Conservation (phyloP, 2,329 filamentous ascomycete species). For the Ceratocystis papillata region DNA sequence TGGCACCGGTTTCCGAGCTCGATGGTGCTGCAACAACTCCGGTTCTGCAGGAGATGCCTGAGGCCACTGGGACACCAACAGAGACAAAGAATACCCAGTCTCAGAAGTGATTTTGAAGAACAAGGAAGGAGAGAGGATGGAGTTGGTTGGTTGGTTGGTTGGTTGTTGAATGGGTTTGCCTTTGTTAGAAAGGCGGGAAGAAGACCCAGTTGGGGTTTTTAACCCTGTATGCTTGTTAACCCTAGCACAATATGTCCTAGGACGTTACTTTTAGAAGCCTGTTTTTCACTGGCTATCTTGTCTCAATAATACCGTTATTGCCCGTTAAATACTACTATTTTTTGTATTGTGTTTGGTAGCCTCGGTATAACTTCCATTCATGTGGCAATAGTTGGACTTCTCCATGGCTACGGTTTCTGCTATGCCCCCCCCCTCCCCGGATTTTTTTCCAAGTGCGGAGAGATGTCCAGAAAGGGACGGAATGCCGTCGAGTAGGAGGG, state of each 20-base stretch:
- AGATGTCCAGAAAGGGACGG: constrained; percentile 8
- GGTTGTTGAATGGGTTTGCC: background rate
- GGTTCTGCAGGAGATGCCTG: constrained; percentile 14
- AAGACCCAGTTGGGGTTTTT: background rate
- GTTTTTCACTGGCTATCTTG: background rate
- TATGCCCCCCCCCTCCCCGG: background rate
- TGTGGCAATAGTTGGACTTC: background rate
- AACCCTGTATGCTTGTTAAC: background rate
- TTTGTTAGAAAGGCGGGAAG: background rate
- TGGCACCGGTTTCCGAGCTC: background rate
- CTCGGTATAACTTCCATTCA: background rate
- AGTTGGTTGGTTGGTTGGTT: background rate
- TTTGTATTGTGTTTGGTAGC: background rate
- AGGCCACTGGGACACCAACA: no score
- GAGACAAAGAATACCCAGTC: background rate
- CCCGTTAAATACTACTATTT: background rate
- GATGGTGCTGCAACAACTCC: background rate
- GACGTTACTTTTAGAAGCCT: background rate
- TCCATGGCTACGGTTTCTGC: background rate
- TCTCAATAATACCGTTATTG: background rate
- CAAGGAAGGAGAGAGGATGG: background rate
- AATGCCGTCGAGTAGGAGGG: background rate
- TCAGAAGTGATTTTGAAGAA: background rate
- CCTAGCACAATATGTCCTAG: background rate
- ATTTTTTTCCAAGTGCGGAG: background rate